phyloP scores from a whole-genome alignment of 2,329 filamentous ascomycete species.

The Paecilomyces sp. region DNA sequence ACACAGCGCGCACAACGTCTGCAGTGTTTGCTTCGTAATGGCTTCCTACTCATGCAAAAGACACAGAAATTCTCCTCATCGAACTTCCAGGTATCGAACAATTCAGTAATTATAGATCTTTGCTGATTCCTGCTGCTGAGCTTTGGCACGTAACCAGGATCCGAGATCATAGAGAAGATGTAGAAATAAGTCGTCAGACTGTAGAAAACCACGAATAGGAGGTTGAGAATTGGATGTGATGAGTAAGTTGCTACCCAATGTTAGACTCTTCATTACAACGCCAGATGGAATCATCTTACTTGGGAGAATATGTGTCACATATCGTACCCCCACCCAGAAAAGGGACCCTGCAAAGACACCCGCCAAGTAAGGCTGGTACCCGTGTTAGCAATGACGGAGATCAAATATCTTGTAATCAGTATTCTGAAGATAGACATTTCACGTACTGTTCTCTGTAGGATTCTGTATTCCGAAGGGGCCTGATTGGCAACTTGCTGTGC shows the following conservation, averaged over 20 bases:
- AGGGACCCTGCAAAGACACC: conserved; percentile 86
- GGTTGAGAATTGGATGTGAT: conserved; percentile 65
- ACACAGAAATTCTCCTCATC: conserved; percentile 94
- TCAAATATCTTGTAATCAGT: neutral
- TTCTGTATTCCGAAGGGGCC: conserved; percentile 80
- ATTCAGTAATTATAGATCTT: conserved; percentile 78
- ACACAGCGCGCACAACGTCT: conserved; percentile 85
- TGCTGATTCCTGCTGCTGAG: conserved; percentile 83
- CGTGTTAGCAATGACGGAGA: conserved; percentile 12
- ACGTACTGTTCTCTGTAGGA: conserved; percentile 79
- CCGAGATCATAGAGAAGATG: conserved; percentile 71
- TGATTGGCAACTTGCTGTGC: conserved; percentile 72
- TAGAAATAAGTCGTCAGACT: conserved; percentile 78
- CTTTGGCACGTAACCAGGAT: conserved; percentile 91
- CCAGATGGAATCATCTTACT: conserved; percentile 41
- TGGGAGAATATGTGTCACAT: conserved; percentile 66
- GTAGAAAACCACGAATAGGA: conserved; percentile 62
- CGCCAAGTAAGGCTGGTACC: conserved; percentile 70
- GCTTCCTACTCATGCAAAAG: conserved; percentile 87
- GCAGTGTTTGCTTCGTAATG: conserved; percentile 92
- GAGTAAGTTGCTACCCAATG: conserved; percentile 53
- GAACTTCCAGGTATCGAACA: conserved; percentile 79
- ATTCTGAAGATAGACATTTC: neutral
- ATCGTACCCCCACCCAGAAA: conserved; percentile 72
- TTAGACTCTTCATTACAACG: conserved; percentile 21